Evolutionary conservation across 2,329 filamentous ascomycete genomes (phyloP).

Genomic region (Lachnellula cervina): DNA sequence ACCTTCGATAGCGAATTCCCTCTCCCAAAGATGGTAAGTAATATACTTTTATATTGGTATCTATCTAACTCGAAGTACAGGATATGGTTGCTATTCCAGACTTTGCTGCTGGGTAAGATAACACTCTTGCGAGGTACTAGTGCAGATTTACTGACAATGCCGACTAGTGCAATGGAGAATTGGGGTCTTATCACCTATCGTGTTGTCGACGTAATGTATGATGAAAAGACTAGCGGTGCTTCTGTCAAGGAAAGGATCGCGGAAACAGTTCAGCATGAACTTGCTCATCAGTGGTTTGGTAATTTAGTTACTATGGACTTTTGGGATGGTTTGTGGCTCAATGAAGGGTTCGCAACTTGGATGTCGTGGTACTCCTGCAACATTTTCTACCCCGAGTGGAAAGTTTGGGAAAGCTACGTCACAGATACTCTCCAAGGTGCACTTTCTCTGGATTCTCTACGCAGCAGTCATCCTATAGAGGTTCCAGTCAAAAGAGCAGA

Average conservation of each 20-base stretch:
- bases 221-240: conserved; percentile 86
- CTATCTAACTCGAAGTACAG: not conserved
- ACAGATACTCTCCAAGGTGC: conserved; percentile 88
- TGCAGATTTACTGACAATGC: not conserved
- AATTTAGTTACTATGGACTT: conserved; percentile 98
- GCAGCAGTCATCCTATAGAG: conserved; percentile 94
- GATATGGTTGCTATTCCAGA: conserved; percentile 96
- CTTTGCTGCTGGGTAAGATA: conserved; percentile 68
- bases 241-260: conserved; percentile 88
- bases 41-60: not conserved
- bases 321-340: conserved; percentile 97
- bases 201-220: conserved; percentile 82
- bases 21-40: conserved; percentile 69
- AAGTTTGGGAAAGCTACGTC: conserved; percentile 94
- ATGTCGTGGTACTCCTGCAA: conserved; percentile 96
- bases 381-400: conserved; percentile 95
- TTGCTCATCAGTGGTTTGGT: conserved; percentile 97
- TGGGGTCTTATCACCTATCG: conserved; percentile 96
- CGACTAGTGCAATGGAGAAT: conserved; percentile 80
- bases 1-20: conserved; percentile 85
- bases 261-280: conserved; percentile 92
- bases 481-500: conserved; percentile 93
- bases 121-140: not conserved
- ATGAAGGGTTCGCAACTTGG: conserved; percentile 88
- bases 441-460: conserved; percentile 79